Evolutionary conservation across 23 red algal genomes (phyloP), one percentile per base, ranked within the genome.

Genomic region (Gracilaria vermiculophylla): DNA sequence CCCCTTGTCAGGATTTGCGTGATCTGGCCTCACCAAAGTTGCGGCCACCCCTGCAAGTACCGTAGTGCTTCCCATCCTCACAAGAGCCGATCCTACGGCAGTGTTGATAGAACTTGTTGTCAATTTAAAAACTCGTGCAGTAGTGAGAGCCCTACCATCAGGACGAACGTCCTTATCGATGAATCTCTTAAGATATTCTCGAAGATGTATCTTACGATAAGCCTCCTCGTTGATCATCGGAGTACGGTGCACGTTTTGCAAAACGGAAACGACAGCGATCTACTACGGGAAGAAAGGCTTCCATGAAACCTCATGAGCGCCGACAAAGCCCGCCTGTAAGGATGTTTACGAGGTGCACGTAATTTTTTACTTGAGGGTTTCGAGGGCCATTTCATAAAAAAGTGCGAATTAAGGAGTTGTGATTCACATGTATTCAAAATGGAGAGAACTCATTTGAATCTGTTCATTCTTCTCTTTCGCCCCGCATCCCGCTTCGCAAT

Each of bases 31-130:
- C 3, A 81, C 57, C 41, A 91, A 60, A 45, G 87, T 81, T 51
- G 75, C 87, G 17, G 57, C 24, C n/a, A 91, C 87, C 6, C 87
- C 87, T 9, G 87, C 87, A 25, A 91, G 70, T 41, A 73, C 87
- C 36, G 87, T 91, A 21, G 87, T 91, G n/a, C 60, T 52, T 17
- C 87, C 87, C 5, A 91, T 8, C 45, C 76, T 91, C 3, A 91
- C 35, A 25, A 91, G 33, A 24, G 87, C 74, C 7, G 87, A 91
- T 41, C 87, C 87, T 5, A 91, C 87, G 19, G 87, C 87, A 12
- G 87, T 91, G 25, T 23, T 72, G 43, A 91, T 73, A 29, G 87
- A 80, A 51, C 75, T 28, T 9, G 60, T 81, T 20, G 73, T 80
- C 23, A 91, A 10, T 35, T 39, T 91, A 10, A 81, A 29, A 23